Conservation (phyloP, 208 protist species). For the Acanthamoeba royreba region DNA sequence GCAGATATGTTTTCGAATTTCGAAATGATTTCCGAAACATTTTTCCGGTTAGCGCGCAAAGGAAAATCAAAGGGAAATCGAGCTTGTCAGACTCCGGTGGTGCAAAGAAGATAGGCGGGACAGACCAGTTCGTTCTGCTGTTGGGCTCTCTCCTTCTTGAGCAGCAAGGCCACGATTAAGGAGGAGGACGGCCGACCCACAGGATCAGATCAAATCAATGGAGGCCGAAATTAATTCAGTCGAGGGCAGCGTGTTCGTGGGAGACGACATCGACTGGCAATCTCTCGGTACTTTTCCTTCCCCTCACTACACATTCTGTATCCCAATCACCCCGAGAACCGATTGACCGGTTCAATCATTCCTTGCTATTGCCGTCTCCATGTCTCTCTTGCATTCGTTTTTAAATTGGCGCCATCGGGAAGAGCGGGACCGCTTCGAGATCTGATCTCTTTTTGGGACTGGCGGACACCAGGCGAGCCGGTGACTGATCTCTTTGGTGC, state of each 20-base stretch:
- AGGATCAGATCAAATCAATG: too few species aligned
- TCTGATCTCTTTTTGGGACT: neutral
- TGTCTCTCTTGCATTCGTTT: neutral
- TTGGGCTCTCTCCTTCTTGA: too few species aligned
- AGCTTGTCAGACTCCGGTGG: too few species aligned
- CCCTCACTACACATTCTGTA: neutral
- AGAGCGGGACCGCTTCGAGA: neutral
- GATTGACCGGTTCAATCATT: neutral
- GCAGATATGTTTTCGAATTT: too few species aligned
- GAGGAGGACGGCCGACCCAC: too few species aligned
- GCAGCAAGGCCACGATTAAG: too few species aligned
- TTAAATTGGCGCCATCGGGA: neutral
- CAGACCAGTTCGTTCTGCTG: too few species aligned
- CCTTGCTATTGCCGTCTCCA: neutral
- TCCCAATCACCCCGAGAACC: neutral
- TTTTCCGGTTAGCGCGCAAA: too few species aligned
- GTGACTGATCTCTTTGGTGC: neutral
- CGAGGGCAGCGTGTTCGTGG: neutral
- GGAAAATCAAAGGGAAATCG: too few species aligned
- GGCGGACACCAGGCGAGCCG: too few species aligned
- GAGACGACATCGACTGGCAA: slow-evolving; percentile 13
- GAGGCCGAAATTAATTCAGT: neutral
- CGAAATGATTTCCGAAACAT: too few species aligned
- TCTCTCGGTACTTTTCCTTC: neutral
- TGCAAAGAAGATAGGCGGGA: too few species aligned